Conservation (phyloP, 2,329 filamentous ascomycete species). For the Cordyceps cicadae region DNA sequence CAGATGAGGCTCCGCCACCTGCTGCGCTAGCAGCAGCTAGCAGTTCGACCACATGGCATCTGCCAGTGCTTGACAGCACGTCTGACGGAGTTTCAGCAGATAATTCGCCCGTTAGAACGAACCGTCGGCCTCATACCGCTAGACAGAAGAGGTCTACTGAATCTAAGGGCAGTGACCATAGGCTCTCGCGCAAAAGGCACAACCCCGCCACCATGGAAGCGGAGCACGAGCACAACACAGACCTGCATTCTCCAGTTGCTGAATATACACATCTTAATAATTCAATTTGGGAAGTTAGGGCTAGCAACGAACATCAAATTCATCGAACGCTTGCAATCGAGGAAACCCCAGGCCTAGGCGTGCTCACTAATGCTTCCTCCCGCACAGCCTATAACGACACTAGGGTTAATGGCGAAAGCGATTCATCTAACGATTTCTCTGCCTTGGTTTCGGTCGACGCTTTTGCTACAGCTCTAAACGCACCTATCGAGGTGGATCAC, state of each 20-base stretch:
- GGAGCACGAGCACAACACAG: not conserved
- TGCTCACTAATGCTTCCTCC: not conserved
- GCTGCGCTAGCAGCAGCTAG: not conserved
- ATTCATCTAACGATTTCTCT: not conserved
- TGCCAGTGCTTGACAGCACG: not conserved
- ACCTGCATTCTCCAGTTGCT: not conserved
- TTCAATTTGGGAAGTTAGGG: not conserved
- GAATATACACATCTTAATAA: not conserved
- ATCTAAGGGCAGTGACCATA: not conserved
- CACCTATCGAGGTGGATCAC: not conserved
- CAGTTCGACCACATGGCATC: not conserved
- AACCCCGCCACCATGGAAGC: not conserved
- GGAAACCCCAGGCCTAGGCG: not conserved
- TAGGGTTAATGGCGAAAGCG: not conserved
- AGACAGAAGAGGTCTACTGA: not conserved
- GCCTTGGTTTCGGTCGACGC: not conserved
- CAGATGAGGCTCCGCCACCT: not conserved
- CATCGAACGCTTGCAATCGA: not conserved
- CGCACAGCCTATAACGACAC: not conserved
- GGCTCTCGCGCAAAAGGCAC: not conserved
- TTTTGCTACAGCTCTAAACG: not conserved
- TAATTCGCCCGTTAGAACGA: not conserved
- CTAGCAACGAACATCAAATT: not conserved
- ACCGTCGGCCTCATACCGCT: not conserved
- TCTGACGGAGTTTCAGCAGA: not conserved